Base-by-base conservation (phyloP, 1,139 yeast species). In the Schwanniomyces etchellsii region DNA sequence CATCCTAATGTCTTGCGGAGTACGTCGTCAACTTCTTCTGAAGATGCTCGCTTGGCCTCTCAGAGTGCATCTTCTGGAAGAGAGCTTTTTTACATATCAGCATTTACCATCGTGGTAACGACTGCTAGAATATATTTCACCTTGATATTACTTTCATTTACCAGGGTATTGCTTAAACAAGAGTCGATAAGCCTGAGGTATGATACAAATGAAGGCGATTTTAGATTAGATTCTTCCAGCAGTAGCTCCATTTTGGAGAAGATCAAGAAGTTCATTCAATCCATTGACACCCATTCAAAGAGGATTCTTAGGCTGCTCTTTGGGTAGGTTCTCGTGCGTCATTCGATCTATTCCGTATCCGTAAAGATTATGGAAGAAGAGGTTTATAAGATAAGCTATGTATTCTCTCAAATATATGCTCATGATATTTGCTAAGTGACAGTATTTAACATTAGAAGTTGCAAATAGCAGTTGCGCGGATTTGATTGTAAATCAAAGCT, bases 11-110 rank as follows among this genome's bases (percentile, higher is more conserved):
- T 7, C 9, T 14, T 24, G 14, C 21, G 29, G 20, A 25, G 20
- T 16, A 15, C n/a, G n/a, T 10, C 13, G 25, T 11, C 31, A 12
- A 27, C 27, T 5, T 12, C 30, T 4, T 20, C 13, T 9, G 12
- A 24, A 9, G 18, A 26, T 5, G n/a, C 26, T 5, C 5, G 11
- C 12, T 45, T 54, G 20, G 40, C 60, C 2, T 55, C 67, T 9
- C 82, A 80, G 47, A 75, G 86, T 27, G 89, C 91, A 2, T 66
- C 86, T 1, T 71, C 78, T 26, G 64, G 72, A 2, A 75, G 85
- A 46, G 96, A 88, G 50, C 69, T 84, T 34, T 76, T 80, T 30
- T 64, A 80, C 43, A 82, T 88, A 3, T 61, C 79, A 16, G 51
- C 76, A 11, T 58, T 78, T 13, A 77, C 85, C 0, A 45, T 81